Base-by-base conservation (phyloP, 768 basidiomycete genomes). In the Lyophyllum decastes region DNA sequence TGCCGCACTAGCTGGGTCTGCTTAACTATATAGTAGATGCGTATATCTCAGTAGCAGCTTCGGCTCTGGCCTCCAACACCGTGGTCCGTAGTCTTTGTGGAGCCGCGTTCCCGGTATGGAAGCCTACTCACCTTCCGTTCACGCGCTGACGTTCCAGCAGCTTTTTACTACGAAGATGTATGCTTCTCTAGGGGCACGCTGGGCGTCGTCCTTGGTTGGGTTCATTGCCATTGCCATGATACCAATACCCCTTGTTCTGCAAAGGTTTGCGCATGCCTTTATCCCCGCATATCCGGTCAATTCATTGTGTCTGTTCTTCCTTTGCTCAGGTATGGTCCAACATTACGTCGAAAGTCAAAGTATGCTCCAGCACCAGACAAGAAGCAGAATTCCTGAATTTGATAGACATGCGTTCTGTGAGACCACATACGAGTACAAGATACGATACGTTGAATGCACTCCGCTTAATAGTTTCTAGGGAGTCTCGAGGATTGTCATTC, bases 11-110 rank as follows among this genome's bases (percentile, higher is more conserved):
- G 86, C 64, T 86, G 52, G 73, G 78, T 10, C 66, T 84, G 46
- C 68, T 84, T 61, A 87, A 83, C 60, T 88, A 88, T 62, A 79
- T 86, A 34, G 80, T 88, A 41, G 87, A 87, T 67, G 76, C 81
- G 3, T 87, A 87, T 62, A 68, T 83, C 21, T 66, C 74, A 56
- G 73, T 78, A 4, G 79, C 85, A 8, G 84, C 86, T 1, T 83
- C 83, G 10, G 85, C 85, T 1, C 70, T 87, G 10, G 81, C 86
- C 1, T 75, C 78, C 2, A 82, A 66, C 51, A 84, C 82, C 0
- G 79, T 87, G 16, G 66, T 79, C 2, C 79, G 84, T 17, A 84
- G 82, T 61, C 58, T 80, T 9, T 81, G 79, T 49, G 86, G 83
- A 30, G 81, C 82, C 24, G 76, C 67, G 5, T 83, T 84, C 59